These are phyloP conservation scores for Arabidopsis arenosa DNA, from an alignment of 345 rosid genomes.

Conservation along the genomic window DNA sequence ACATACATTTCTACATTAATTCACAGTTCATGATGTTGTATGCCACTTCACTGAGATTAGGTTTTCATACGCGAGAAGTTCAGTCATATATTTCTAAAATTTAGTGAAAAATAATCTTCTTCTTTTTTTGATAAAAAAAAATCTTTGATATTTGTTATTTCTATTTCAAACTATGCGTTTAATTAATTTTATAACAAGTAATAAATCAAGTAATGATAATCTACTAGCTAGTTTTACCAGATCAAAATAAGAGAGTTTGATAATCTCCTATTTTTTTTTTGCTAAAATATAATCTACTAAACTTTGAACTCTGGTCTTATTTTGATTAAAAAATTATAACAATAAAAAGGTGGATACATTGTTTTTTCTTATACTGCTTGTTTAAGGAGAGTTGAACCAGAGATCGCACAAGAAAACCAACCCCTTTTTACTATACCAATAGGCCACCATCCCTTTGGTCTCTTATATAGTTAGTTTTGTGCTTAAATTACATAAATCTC, in stretches of 20 bases:
- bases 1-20: not conserved
- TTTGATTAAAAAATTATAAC: not conserved
- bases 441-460: too few relatives aligned
- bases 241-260: not conserved
- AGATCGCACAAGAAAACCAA: too few relatives aligned
- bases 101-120: not conserved
- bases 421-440: too few relatives aligned
- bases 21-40: conserved; percentile 22
- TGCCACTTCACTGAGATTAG: conserved; percentile 1
- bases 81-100: not conserved
- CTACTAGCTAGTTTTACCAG: not conserved
- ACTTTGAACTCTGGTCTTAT: too few relatives aligned
- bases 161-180: not conserved
- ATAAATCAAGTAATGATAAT: not conserved
- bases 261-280: too few relatives aligned
- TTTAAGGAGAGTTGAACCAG: too few relatives aligned
- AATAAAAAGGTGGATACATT: not conserved
- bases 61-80: conserved; percentile 11
- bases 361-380: not conserved
- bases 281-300: too few relatives aligned
- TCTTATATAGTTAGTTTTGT: too few relatives aligned
- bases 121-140: not conserved
- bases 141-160: not conserved
- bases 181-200: not conserved
- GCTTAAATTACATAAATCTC: conserved; percentile 5